Conservation (phyloP, 78 protist species). For the Fonticula alba region DNA sequence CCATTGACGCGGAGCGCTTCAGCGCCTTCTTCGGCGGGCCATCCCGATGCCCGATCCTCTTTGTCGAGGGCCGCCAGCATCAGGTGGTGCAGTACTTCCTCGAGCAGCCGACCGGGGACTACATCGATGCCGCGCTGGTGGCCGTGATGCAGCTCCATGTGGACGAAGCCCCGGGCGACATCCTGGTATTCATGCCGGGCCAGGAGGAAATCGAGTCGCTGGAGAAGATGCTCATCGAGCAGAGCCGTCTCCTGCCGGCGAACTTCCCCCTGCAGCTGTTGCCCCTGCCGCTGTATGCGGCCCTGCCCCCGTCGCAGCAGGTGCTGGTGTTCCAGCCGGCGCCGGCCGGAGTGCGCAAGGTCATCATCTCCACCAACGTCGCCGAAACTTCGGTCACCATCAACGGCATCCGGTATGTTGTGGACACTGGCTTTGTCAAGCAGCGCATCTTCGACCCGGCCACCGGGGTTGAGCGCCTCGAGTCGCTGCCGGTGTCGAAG, state of each 20-base stretch:
- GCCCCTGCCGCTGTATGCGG: slow-evolving; percentile 41
- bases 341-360: slow-evolving; percentile 63
- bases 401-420: slow-evolving; percentile 53
- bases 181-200: slow-evolving; percentile 78
- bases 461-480: slow-evolving; percentile 48
- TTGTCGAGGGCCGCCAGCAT: slow-evolving; percentile 37
- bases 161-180: slow-evolving; percentile 60
- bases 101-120: not conserved
- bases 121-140: slow-evolving; percentile 31
- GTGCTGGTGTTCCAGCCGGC: slow-evolving; percentile 53
- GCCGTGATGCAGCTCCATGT: slow-evolving; percentile 54
- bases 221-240: slow-evolving; percentile 3
- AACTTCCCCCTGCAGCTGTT: not conserved
- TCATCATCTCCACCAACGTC: slow-evolving; percentile 78
- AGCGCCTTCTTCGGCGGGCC: slow-evolving; percentile 27
- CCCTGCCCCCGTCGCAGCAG: slow-evolving; percentile 48
- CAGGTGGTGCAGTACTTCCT: slow-evolving; percentile 10
- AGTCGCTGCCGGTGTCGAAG: slow-evolving; percentile 34
- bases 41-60: slow-evolving; percentile 7
- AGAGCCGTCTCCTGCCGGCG: no score
- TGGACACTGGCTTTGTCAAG: slow-evolving; percentile 69
- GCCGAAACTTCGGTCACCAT: slow-evolving; percentile 91
- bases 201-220: slow-evolving; percentile 64
- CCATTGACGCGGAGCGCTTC: slow-evolving; percentile 54
- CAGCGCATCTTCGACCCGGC: slow-evolving; percentile 20